Evolutionary conservation across 2,329 filamentous ascomycete species (phyloP), one percentile per base, ranked within the genome.

Genomic region (Calonectria naviculata): DNA sequence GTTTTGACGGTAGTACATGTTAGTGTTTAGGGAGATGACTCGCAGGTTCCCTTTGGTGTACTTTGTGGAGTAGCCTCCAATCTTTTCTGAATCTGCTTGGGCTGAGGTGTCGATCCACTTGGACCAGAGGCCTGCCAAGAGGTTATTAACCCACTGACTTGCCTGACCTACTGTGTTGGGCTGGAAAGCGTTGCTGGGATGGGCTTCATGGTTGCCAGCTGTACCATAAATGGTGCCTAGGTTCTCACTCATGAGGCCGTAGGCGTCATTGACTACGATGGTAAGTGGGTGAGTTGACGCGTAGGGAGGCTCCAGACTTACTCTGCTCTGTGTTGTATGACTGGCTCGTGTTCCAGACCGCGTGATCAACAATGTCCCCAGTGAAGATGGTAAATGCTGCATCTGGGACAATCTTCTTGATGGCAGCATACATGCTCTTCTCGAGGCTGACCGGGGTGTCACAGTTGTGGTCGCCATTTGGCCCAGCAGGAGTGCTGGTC

Each of bases 11-110:
- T 91, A 91, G 80, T 88, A 90, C 71, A 90, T 80, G 78, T 91
- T 89, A 21, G 88, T 90, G 82, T 89, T 91, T 74, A 91, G 82
- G 5, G 89, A 90, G 76, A 91, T 90, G 75, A 92, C 81, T 28
- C 88, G 85, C 29, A 91, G 81, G 71, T 89, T 88, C 21, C 83
- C 84, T 31, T 79, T 75, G 6, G 85, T 81, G 54, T 87, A 82
- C 60, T 83, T 81, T 10, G 84, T 83, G 4, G 89, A 87, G 78
- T 90, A 91, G 17, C 83, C 85, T 24, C 88, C 89, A 41, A 86
- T 85, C 42, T 83, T 74, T 41, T 79, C 76, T 17, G 84, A 82
- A 4, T 81, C 81, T 4, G 79, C 75, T 1, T 72, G 60, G 0
- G 78, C 79, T 1, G 78, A 67, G 24, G 71, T 68, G 12, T 85